A percentile compares a stretch with the other conserved stretches of the same genome.
phyloP scores from a whole-genome alignment of 2,329 filamentous ascomycete species.

The Fusarium begoniae region DNA sequence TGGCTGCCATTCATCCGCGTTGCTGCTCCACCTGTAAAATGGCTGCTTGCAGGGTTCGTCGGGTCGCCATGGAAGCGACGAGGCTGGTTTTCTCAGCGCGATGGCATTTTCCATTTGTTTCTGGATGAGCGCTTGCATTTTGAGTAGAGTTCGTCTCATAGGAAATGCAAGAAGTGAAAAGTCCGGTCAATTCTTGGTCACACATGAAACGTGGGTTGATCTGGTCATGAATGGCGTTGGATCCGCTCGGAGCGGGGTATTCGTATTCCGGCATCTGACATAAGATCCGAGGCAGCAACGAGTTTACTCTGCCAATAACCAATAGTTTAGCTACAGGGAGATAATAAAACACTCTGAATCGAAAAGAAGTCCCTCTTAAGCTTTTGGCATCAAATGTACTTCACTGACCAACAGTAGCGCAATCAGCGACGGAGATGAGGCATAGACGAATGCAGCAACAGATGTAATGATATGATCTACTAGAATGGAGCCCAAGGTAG shows the following conservation, averaged over 20 bases:
- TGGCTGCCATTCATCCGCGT: not conserved
- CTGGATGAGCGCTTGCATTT: not conserved
- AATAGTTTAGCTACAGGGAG: not conserved
- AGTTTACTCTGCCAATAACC: not conserved
- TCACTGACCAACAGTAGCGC: too few relatives aligned
- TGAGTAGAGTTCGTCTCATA: rapidly evolving
- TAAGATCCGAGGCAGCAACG: not conserved
- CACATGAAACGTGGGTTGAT: too few relatives aligned
- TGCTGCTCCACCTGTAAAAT: not conserved
- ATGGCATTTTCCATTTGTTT: not conserved
- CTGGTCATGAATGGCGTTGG: too few relatives aligned
- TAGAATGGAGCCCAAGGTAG: not conserved
- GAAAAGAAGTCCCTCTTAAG: rapidly evolving
- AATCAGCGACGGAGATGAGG: rapidly evolving
- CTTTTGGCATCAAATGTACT: rapidly evolving
- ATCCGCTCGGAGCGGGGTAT: constrained; percentile 1
- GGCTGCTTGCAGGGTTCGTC: not conserved
- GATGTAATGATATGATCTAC: not conserved
- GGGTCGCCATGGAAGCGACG: not conserved
- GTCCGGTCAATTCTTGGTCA: rapidly evolving
- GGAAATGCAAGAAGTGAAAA: rapidly evolving
- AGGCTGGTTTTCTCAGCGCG: not conserved
- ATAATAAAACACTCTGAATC: rapidly evolving
- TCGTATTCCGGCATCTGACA: not conserved
- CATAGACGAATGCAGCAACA: not conserved